phyloP scores from a whole-genome alignment of 225 moss, liverwort and hornwort genomes.

The Sphagnum contortum region DNA sequence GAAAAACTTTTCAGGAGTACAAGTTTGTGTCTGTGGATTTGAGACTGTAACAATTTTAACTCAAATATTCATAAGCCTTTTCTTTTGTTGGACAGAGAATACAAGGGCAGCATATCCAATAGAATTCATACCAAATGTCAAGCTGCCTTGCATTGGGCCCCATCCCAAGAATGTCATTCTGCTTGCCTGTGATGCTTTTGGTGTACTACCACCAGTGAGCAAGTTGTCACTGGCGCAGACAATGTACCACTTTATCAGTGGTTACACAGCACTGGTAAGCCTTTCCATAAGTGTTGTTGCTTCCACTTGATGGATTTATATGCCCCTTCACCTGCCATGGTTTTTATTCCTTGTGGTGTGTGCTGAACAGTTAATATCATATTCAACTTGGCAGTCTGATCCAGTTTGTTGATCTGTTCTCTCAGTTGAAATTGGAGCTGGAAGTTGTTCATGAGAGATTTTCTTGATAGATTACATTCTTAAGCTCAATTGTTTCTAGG shows the following conservation, averaged over 20 bases:
- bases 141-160: constrained; percentile 86
- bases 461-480: neutral
- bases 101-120: constrained; percentile 97
- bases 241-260: constrained; percentile 99
- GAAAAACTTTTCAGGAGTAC: too few species aligned
- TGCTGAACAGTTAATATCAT: neutral
- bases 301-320: neutral
- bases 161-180: constrained; percentile 96
- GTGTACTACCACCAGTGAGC: constrained; percentile 97
- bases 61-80: neutral
- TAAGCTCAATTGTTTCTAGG: constrained; percentile 25
- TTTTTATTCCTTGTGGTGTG: neutral
- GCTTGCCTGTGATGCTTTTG: constrained; percentile 93
- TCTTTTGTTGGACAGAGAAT: constrained; percentile 52
- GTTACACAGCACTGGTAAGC: constrained; percentile 91
- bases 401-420: neutral
- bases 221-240: constrained; percentile 85
- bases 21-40: neutral
- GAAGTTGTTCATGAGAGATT: too few species aligned
- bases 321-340: too few species aligned
- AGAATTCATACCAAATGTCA: constrained; percentile 93
- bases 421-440: too few species aligned
- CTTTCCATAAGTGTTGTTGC: too few species aligned
- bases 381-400: neutral
- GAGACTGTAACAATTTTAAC: neutral